Percentiles rank a stretch among this genome's conserved stretches.
Conservation (phyloP, 345 rosid species). For the Gossypium ekmanianum region DNA sequence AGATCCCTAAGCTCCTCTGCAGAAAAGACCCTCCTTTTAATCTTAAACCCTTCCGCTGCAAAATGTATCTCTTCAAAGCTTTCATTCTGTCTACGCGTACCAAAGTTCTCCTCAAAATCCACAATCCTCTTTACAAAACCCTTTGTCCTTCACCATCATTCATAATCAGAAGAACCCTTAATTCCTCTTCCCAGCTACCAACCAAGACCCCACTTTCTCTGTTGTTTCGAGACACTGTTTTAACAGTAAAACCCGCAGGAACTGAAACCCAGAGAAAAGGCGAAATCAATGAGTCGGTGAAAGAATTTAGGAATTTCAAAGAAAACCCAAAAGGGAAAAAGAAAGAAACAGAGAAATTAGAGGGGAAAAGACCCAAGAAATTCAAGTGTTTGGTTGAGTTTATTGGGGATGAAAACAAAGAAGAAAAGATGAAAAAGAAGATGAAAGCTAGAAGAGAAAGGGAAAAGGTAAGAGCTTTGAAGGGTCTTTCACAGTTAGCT, state of each 20-base stretch:
- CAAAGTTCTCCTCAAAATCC: conserved; percentile 21
- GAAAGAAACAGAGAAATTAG: not conserved
- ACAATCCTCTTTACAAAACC: conserved; percentile 19
- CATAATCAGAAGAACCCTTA: conserved; percentile 25
- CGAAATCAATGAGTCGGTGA: conserved; percentile 35
- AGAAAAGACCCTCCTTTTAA: not conserved
- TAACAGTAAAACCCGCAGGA: conserved; percentile 34
- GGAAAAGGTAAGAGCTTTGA: conserved; percentile 26
- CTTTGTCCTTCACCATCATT: conserved; percentile 10
- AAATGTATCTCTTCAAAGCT: conserved; percentile 29
- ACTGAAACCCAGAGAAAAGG: conserved; percentile 14
- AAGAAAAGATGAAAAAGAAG: conserved; percentile 3
- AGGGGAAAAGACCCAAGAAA: conserved; percentile 15
- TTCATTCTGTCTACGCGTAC: conserved; percentile 6
- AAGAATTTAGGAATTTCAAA: conserved; percentile 35
- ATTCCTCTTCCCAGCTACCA: conserved; percentile 20
- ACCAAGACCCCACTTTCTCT: conserved; percentile 35
- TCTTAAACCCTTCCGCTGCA: conserved; percentile 9
- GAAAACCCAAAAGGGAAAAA: conserved; percentile 17
- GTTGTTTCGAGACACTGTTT: conserved; percentile 49
- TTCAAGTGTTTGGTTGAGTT: conserved; percentile 24
- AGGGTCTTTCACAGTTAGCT: conserved; percentile 55
- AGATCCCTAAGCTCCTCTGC: not conserved
- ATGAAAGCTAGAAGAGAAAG: not conserved
- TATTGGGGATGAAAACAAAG: conserved; percentile 12